Evolutionary conservation across 768 basidiomycete genomes (phyloP), one percentile per base, ranked within the genome.

Genomic region (Kwoniella heveanensis): DNA sequence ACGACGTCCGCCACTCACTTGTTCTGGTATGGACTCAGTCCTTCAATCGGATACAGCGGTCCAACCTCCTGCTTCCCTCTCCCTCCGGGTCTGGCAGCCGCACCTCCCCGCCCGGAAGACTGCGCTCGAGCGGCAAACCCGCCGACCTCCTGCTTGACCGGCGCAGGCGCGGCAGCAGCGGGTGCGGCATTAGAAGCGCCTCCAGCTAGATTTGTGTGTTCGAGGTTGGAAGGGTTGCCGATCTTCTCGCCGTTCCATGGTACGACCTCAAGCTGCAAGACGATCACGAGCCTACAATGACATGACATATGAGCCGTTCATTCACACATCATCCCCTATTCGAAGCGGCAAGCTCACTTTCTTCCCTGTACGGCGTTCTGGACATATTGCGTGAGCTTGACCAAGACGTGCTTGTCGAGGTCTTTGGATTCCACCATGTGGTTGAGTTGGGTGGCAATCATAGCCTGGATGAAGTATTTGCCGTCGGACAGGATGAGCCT

Each of bases 11-110:
- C 52, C 1, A 73, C 81, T 68, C 64, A 82, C 80, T 91, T 91
- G 82, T 95, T 97, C 80, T 96, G 92, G 73, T 97, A 98, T 9
- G 95, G 95, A 74, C 90, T 93, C 49, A 98, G 85, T 5, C 88
- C 90, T 77, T 96, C 95, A 68, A 99, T 98, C 1, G 94, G 95
- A 79, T 88, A 88, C 30, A 88, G 78, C 0, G 84, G 79, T 25
- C 80, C 77, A 29, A 74, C 67, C 25, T 72, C 70, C 30, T 60
- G 39, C 27, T 65, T 70, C 8, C 71, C 68, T 25, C 48, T 52
- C 10, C 46, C 71, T 30, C 59, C 62, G 44, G 48, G 57, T 54
- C 56, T 61, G 24, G 64, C 57, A 24, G 57, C 62, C 12, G 63
- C 54, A 13, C 65, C 65, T 24, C 62, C 57, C 22, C 57, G 48